Conservation (phyloP, 164 flowering plant genomes). For the Malania oleifera region DNA sequence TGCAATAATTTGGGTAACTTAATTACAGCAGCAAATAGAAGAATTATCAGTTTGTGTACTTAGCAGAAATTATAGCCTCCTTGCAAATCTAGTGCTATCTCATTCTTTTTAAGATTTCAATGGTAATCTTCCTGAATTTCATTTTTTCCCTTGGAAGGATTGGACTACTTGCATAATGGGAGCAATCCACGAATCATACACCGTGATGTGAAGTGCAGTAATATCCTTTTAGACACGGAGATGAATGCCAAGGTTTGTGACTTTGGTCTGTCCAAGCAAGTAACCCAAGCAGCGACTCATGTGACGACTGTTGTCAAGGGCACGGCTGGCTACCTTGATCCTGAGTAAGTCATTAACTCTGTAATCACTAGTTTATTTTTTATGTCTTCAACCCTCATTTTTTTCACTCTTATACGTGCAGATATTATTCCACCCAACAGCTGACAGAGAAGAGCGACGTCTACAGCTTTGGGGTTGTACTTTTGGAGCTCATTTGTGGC, state of each 20-base stretch:
- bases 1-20: neutral
- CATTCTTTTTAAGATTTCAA: neutral
- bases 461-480: slow-evolving; percentile 90
- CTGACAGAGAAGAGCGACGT: slow-evolving; percentile 87
- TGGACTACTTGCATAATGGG: slow-evolving; percentile 85
- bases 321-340: slow-evolving; percentile 89
- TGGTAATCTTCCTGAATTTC: neutral
- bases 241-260: slow-evolving; percentile 87
- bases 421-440: slow-evolving; percentile 81
- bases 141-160: slow-evolving; percentile 32
- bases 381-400: neutral
- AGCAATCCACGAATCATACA: slow-evolving; percentile 79
- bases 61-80: too few species aligned
- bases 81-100: too few species aligned
- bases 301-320: slow-evolving; percentile 84
- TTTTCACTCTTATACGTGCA: slow-evolving; percentile 27
- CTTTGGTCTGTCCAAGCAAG: slow-evolving; percentile 87
- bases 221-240: slow-evolving; percentile 67
- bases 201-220: slow-evolving; percentile 82
- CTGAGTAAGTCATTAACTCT: slow-evolving; percentile 51
- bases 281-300: slow-evolving; percentile 57
- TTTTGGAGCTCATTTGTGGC: slow-evolving; percentile 88
- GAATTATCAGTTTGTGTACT: too few species aligned
- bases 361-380: neutral
- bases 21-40: neutral